phyloP scores from a whole-genome alignment of 805 yeast species.

The Nakazawaea anatomiae region DNA sequence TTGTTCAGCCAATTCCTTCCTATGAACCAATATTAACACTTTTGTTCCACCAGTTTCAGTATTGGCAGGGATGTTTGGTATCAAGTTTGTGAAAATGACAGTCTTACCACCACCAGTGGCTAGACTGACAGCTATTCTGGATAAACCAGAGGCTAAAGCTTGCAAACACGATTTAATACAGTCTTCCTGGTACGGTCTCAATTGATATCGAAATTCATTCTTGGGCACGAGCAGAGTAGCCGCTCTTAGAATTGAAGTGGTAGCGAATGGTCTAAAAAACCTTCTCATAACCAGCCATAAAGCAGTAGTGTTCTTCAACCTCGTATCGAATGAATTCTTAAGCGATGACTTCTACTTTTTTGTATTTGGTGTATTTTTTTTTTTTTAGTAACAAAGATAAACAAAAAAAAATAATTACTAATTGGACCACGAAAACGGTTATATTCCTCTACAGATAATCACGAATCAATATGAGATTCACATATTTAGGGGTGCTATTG shows the following conservation, averaged over 20 bases:
- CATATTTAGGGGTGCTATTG: background rate
- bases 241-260: background rate
- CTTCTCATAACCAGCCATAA: background rate
- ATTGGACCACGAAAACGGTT: background rate
- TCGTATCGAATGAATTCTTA: too few species aligned
- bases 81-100: constrained; percentile 60
- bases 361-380: background rate
- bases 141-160: constrained; percentile 38
- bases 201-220: background rate
- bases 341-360: background rate
- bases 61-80: constrained; percentile 30
- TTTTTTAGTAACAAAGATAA: background rate
- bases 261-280: background rate
- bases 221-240: background rate
- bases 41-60: constrained; percentile 25
- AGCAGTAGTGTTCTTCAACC: too few species aligned
- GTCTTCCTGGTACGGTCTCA: constrained; percentile 54
- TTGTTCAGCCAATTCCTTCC: constrained; percentile 73
- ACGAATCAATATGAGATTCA: background rate
- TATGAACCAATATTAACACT: constrained; percentile 68
- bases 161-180: constrained; percentile 54
- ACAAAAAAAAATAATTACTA: background rate
- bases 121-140: constrained; percentile 71
- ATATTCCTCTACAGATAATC: too few species aligned
- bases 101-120: constrained; percentile 98